Evolutionary conservation across 257 asterid species (phyloP), one percentile per base, ranked within the genome.

Genomic region (Ilex aquifolium): DNA sequence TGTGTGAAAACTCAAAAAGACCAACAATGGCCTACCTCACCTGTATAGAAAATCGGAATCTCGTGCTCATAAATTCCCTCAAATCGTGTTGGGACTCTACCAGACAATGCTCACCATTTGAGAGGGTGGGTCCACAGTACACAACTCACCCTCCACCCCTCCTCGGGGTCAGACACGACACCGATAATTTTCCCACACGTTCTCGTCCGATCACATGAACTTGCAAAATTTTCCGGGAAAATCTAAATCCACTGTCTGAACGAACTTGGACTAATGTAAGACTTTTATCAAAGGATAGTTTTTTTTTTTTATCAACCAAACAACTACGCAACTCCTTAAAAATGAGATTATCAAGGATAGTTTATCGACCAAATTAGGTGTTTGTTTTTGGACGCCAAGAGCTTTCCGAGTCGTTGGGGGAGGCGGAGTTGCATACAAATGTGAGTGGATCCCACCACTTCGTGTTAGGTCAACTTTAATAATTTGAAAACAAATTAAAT

Each of bases 21-120:
- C 13, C 56, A 29, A 42, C 57, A 57, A 40, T 49, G 39, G 60
- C 1, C 62, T n/a, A 72, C 61, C 60, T 49, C 74, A 72, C 63
- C 60, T 49, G 76, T 74, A 57, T 57, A 29, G 75, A 74, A 44
- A 63, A 57, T 74, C 71, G 80, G 74, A 71, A 81, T 74, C 84
- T 81, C 78, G 88, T 78, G 94, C 77, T 81, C 85, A 67, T 62
- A 79, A 77, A 79, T 69, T 57, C 73, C 65, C 58, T 68, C 78
- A 73, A 79, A 32, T 71, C 53, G 67, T 65, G 87, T 74, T 59
- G 77, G 65, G 72, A 58, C 55, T 56, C 68, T 60, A 71, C 69
- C 77, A 48, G 78, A 82, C 78, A 82, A 75, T 67, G 73, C 66
- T 78, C 80, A 65, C 75, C 76, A 67, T 70, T 77, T 30, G 78